These are phyloP conservation scores for Pseudogymnoascus sp. DNA, from an alignment of 2,329 filamentous ascomycete species.

Conservation along the genomic window DNA sequence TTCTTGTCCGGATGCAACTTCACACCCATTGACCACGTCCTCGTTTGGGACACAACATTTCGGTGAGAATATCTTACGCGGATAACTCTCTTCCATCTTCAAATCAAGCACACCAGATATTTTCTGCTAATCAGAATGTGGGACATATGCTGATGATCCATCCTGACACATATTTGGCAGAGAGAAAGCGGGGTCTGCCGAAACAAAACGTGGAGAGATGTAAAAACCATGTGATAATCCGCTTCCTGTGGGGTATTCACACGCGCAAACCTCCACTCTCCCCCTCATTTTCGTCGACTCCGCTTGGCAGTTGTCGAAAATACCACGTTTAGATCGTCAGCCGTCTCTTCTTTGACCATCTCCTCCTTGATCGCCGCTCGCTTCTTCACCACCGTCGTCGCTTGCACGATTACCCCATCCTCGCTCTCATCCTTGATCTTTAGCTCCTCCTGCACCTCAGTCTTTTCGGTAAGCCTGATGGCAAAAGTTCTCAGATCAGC, in stretches of 20 bases:
- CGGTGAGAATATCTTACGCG: background rate
- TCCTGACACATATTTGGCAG: background rate
- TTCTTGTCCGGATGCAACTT: background rate
- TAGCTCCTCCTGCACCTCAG: slow-evolving; percentile 37
- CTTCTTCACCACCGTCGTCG: slow-evolving; percentile 15
- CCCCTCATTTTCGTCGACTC: background rate
- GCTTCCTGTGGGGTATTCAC: background rate
- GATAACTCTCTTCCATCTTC: background rate
- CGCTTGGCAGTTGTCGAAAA: slow-evolving; percentile 1
- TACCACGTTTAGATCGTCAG: slow-evolving; percentile 2
- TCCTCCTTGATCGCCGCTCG: slow-evolving; percentile 6
- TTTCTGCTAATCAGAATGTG: background rate
- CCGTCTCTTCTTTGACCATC: slow-evolving; percentile 3
- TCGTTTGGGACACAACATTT: slow-evolving; percentile 1
- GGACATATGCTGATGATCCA: background rate
- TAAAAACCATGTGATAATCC: slow-evolving; percentile 4
- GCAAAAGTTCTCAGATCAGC: slow-evolving; percentile 84
- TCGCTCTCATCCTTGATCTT: slow-evolving; percentile 26
- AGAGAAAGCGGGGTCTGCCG: slow-evolving; percentile 1
- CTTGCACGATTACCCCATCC: background rate
- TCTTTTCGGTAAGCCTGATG: slow-evolving; percentile 41
- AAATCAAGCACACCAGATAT: slow-evolving; percentile 2
- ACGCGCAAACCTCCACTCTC: background rate
- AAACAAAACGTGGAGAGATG: slow-evolving; percentile 2
- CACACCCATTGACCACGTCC: background rate